Base-by-base conservation (phyloP, 164 flowering plant species). In the Echeveria elegans region DNA sequence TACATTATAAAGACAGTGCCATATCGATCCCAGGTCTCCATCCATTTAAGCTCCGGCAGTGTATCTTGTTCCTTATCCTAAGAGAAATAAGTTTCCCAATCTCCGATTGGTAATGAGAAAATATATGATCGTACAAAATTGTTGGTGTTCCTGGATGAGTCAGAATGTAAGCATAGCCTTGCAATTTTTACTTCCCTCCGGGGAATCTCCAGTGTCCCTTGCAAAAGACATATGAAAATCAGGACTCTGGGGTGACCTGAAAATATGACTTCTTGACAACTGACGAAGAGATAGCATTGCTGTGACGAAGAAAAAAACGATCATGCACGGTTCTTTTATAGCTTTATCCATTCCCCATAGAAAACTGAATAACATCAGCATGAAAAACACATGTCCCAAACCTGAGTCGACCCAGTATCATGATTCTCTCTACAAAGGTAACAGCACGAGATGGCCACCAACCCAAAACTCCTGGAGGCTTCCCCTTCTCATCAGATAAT, bases 121-220 rank as follows among this genome's bases (percentile, higher is more conserved):
- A 94, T 36, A 89, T 71, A 73, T 94, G 99, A 52, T 94, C 99
- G 67, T 77, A 91, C 73, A 91, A 94, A 59, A 94, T 89, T 26
- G 96, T 72, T 28, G 99, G 99, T 38, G 99, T 94, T 70, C 99
- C 99, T 30, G 99, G 97, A 76, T 94, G 99, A 65, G 97, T 94
- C 69, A 94, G 76, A 72, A 88, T 89, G 79, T 94, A 94, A 34
- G 99, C 99, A 82, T 94, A 91, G 36, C 99, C 99, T 74, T 91
- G 99, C 96, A 94, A n/a, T n/a, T n/a, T 91, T 78, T 94, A 97
- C 76, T 88, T 94, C 53, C 89, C 96, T 70, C 87, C 76, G 14
- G 99, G 99, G 78, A 94, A 94, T 81, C 99, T 88, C 99, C 99
- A 94, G 75, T 94, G 99, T 79, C 99, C 99, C 99, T 94, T 71